Base-by-base conservation (phyloP, 768 basidiomycete genomes). In the Daedalea quercina region DNA sequence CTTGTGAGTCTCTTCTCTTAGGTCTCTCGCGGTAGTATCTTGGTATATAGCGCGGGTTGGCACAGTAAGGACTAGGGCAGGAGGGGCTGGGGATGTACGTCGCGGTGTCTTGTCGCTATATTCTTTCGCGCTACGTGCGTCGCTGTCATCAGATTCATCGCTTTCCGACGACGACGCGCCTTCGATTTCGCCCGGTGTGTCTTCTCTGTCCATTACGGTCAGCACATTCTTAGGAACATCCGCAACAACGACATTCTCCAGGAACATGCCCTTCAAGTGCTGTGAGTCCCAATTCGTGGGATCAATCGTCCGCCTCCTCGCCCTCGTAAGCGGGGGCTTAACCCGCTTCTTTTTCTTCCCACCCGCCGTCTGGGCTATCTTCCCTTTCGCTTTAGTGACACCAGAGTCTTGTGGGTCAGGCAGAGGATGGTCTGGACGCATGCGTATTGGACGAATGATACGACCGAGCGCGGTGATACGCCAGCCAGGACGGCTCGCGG, bases 361-460 rank as follows among this genome's bases (percentile, higher is more conserved):
- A 42, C 53, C 45, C 26, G 26, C 44, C 50, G 63, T 64, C 17
- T 45, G 60, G 11, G 40, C 44, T 31, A 58, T 57, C 44, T 50
- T 46, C 13, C 33, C 47, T 31, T 52, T 54, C 15, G 41, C 51
- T 54, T 56, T 12, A 51, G 20, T 13, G 28, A 22, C 11, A 50
- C 47, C 15, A 54, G 31, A 46, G 1, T 40, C 47, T 2, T 59
- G 55, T 9, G 65, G 65, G 6, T 63, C 67, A 13, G 72, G 70
- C 1, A 93, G 66, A 2, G 89, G 87, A 37, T 74, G 77, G 9
- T 63, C 67, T 3, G 91, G 90, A 3, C 88, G 76, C 78, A 89
- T 88, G 37, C 80, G 76, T 57, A 88, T 70, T 1, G 85, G 83
- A 2, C 77, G 73, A 6, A 90, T 71, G 15, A 89, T 69, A 11